phyloP scores from a whole-genome alignment of 2,329 filamentous ascomycete species.

The Graphium sp. region DNA sequence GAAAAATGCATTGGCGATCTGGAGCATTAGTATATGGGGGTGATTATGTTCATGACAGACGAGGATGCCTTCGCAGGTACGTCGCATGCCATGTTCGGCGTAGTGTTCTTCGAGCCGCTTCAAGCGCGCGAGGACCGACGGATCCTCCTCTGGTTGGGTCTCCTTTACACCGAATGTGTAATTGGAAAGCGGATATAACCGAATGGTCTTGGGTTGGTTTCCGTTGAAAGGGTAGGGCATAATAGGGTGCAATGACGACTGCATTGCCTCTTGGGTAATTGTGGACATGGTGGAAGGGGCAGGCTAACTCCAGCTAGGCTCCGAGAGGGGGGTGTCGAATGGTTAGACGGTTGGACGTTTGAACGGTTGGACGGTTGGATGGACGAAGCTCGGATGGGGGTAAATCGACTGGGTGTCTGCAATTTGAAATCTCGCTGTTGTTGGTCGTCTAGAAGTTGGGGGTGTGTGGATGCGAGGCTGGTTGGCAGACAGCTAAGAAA shows the following conservation, averaged over 20 bases:
- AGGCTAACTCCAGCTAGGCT: too few species aligned
- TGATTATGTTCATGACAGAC: conserved; percentile 99
- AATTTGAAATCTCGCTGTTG: too few species aligned
- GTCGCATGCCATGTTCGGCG: conserved; percentile 79
- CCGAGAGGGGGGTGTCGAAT: too few species aligned
- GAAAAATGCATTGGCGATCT: conserved; percentile 99
- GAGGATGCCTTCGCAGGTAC: conserved; percentile 90
- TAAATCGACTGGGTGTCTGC: too few species aligned
- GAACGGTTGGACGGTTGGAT: too few species aligned
- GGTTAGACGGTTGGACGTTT: too few species aligned
- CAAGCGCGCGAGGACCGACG: conserved; percentile 80
- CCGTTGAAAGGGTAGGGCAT: conserved; percentile 72
- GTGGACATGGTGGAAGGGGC: conserved; percentile 53
- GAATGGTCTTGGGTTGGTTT: conserved; percentile 79
- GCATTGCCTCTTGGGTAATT: conserved; percentile 56
- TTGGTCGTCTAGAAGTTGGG: too few species aligned
- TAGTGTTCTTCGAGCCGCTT: conserved; percentile 96
- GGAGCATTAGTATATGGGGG: conserved; percentile 95
- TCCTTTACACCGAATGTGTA: conserved; percentile 99
- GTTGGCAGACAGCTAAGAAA: too few species aligned
- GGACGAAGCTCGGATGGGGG: too few species aligned
- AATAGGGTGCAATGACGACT: conserved; percentile 64
- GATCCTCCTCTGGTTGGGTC: conserved; percentile 94
- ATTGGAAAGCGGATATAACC: conserved; percentile 88
- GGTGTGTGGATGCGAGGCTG: too few species aligned